Evolutionary conservation across 495 filamentous ascomycete genomes (phyloP).

Genomic region (Hypoxylon perforatum): DNA sequence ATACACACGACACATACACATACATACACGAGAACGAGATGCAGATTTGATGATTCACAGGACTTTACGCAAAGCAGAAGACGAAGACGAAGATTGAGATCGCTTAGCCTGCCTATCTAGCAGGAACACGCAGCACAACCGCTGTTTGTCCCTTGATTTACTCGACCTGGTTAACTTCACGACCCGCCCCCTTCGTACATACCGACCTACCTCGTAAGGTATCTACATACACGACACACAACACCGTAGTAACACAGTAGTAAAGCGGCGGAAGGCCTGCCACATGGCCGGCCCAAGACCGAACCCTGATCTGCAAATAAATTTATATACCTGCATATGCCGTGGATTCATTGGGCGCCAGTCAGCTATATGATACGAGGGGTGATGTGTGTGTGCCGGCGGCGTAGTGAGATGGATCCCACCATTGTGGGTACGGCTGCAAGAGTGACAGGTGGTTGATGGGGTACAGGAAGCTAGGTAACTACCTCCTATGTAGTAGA

Average conservation of each 20-base stretch:
- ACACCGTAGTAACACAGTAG: no score
- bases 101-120: slow-evolving; percentile 31
- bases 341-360: slow-evolving; percentile 32
- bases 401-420: slow-evolving; percentile 12
- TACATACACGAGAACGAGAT: background rate
- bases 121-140: slow-evolving; percentile 33
- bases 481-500: no score
- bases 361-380: slow-evolving; percentile 9
- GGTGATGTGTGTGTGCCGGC: background rate
- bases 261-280: slow-evolving; percentile 37
- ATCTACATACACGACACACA: no score
- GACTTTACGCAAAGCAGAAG: slow-evolving; percentile 1
- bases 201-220: background rate
- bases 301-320: slow-evolving; percentile 43
- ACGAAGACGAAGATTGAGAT: slow-evolving; percentile 15
- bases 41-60: background rate
- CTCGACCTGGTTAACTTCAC: no score
- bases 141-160: no score
- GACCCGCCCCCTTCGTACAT: background rate
- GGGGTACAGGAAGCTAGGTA: no score
- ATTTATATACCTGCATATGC: slow-evolving; percentile 29
- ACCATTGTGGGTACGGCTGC: slow-evolving; percentile 27
- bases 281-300: slow-evolving; percentile 34
- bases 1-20: no score
- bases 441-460: slow-evolving; percentile 7